Evolutionary conservation across 2,329 filamentous ascomycete species (phyloP), one percentile per base, ranked within the genome.

Genomic region (Pleurostoma richardsiae): DNA sequence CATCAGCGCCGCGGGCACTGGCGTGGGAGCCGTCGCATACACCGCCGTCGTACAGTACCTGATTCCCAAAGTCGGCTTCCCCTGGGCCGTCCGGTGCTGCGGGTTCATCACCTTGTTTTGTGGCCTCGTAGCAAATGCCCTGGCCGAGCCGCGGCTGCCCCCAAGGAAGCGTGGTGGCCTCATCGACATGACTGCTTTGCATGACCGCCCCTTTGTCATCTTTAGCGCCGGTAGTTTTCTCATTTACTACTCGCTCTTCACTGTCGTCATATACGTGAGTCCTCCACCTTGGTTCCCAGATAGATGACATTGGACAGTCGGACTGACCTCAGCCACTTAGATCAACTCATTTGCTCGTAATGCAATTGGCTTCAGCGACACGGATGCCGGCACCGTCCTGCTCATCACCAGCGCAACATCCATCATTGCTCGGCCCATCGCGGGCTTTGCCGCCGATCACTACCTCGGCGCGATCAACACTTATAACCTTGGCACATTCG

Each of bases 61-160:
- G 2, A 47, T 31, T 6, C 6, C 38, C 27, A 10, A 7, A 6
- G 30, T 41, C 4, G 84, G 84, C 0, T 87, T 86, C 55, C 70
- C 73, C 2, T 86, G 83, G 82, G 82, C 83, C 0, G 74, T 84
- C 29, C 70, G 83, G 2, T 73, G 76, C 3, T 67, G 82, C 29
- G 82, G 74, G 0, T 80, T 88, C 49, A 71, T 86, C 41, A 78
- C 79, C 30, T 54, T 86, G 6, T 70, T 66, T 6, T 69, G 66
- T 8, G 57, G 71, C 5, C 54, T 70, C 7, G 54, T 66, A 3
- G 56, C 73, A 39, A 53, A 71, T 4, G 60, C 74, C 45, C 52
- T 70, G n/a, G 60, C 80, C 47, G 72, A 67, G 44, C 72, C 74
- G 39, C 63, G 71, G 29, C 58, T 73, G 6, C 67, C 67, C n/a